A percentile compares a stretch with the other conserved stretches of the same genome.
Evolutionary conservation across 441 rosid species (phyloP).

Genomic region (Sinapis alba): DNA sequence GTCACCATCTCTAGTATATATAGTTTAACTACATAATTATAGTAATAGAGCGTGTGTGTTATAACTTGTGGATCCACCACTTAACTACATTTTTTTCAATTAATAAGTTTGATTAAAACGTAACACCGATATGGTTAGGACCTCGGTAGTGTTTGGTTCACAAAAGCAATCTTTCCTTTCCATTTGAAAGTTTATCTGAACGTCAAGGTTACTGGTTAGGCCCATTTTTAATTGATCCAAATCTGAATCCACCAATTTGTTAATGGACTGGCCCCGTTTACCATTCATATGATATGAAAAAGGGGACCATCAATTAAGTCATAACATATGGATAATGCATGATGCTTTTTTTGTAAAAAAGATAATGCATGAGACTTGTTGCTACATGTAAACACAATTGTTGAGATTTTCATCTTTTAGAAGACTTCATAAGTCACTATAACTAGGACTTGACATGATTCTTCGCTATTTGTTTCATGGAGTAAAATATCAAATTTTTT

Average conservation of each 20-base stretch:
- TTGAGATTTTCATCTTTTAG: not conserved
- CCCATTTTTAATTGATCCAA: not conserved
- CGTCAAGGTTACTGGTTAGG: not conserved
- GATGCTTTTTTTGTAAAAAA: not conserved
- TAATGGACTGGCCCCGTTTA: not conserved
- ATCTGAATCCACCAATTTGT: not conserved
- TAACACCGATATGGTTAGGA: conserved; percentile 19
- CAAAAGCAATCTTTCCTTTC: not conserved
- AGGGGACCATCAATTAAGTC: not conserved
- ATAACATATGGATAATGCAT: not conserved
- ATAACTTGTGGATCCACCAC: conserved; percentile 25
- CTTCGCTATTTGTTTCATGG: too few relatives aligned
- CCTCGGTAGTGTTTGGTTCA: conserved; percentile 15
- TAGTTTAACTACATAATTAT: not conserved
- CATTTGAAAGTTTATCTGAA: not conserved
- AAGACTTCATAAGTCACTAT: not conserved
- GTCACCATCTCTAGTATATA: conserved; percentile 24
- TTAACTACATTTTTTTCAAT: not conserved
- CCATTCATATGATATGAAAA: not conserved
- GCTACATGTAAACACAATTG: not conserved
- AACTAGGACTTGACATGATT: too few relatives aligned
- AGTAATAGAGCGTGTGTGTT: not conserved
- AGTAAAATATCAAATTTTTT: too few relatives aligned
- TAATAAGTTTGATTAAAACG: conserved; percentile 7
- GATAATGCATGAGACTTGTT: not conserved